Conservation (phyloP, 306 rosid species). For the Prunus davidiana region DNA sequence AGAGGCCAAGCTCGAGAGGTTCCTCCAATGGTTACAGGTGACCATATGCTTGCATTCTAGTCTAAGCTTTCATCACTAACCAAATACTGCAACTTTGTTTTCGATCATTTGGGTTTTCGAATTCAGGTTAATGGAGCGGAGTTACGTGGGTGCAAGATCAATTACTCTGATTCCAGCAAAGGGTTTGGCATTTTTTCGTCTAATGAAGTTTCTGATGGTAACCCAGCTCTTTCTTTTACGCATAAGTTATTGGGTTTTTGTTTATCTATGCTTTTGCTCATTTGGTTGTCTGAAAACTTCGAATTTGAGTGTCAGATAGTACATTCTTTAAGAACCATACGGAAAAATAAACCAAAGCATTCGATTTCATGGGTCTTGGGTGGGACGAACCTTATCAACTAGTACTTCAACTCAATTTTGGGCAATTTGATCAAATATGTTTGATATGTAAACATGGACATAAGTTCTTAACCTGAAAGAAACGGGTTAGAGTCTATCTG, state of each 20-base stretch:
- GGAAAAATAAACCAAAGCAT: not conserved
- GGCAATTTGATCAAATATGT: not conserved
- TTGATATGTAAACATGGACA: not conserved
- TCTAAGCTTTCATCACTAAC: not conserved
- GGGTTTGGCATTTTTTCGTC: constrained; percentile 77
- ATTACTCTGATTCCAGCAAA: constrained; percentile 68
- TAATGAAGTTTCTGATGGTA: constrained; percentile 69
- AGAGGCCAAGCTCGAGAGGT: constrained; percentile 59
- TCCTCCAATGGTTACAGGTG: constrained; percentile 81
- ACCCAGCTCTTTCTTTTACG: constrained; percentile 11
- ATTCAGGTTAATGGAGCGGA: constrained; percentile 73
- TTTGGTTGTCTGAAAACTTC: not conserved
- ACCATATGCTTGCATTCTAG: not conserved
- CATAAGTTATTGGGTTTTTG: not conserved
- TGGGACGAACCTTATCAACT: not conserved
- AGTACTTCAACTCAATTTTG: not conserved
- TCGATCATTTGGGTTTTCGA: constrained; percentile 24
- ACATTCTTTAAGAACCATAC: not conserved
- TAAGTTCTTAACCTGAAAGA: not conserved
- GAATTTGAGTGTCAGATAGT: constrained; percentile 7
- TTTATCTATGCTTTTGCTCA: not conserved
- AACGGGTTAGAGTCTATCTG: not conserved
- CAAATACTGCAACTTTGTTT: not conserved
- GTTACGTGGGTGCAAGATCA: constrained; percentile 72
- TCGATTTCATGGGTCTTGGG: not conserved